Evolutionary conservation across 176 grass and related monocot genomes (phyloP), one percentile per base, ranked within the genome.

Genomic region (Miscanthus lutarioriparius): DNA sequence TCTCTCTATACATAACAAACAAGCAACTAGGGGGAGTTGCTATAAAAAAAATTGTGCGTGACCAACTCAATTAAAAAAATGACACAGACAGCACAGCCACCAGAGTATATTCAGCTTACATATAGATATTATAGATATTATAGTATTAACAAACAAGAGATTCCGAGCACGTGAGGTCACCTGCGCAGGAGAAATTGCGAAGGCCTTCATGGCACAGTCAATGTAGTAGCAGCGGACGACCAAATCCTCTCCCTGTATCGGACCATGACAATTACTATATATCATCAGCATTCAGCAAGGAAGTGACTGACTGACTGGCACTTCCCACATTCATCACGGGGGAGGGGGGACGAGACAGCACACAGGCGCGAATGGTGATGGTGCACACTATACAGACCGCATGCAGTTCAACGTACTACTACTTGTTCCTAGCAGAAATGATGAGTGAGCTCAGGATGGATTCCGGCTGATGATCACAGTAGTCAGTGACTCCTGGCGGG

Each of bases 221-320:
- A 97, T 91, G 78, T 97, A 97, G 74, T 95, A 97, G 82, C 92
- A 97, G 72, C 32, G 82, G 15, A 97, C 89, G 14, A 86, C 8
- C 89, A 97, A 80, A 77, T 95, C 95, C 59, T 93, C 92, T 8
- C 92, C 92, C 95, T 95, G 91, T 63, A 41, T 72, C 41, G 2
- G 38, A 51, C 23, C 23, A 64, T 28, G 61, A 64, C 2, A 6
- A 14, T 26, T 62, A 62, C 58, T 26, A 62, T 62, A 2, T 12
- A 62, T 26, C 22, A 26, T 12, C 22, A 23, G n/a, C 56, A 61
- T 61, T 61, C 56, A 61, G 56, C 22, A 61, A 59, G 20, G 54
- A 59, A 58, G 54, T 58, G 54, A n/a, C 54, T n/a, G 19, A 35
- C 33, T 35, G 33, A 35, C 33, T 35, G 2, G 54, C 54, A 58